Percentiles rank a stretch among this genome's conserved stretches.
Conservation (phyloP, 2,329 filamentous ascomycete species). For the Cordyceps farinosa region DNA sequence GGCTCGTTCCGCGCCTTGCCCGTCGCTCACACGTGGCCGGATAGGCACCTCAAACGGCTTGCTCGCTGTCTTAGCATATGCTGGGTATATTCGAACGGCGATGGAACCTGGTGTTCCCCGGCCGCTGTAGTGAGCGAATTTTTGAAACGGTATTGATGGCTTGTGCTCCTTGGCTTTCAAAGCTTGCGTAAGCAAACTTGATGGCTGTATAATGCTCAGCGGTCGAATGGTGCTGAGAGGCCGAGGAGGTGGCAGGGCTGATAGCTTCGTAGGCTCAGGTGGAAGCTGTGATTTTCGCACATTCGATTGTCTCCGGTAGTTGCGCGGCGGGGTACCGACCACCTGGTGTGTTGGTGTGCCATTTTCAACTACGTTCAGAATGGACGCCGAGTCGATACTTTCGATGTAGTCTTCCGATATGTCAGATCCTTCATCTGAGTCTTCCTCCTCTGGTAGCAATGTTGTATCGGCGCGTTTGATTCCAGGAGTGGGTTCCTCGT, state of each 20-base stretch:
- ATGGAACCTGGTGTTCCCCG: constrained; percentile 75
- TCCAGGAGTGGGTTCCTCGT: constrained; percentile 37
- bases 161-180: constrained; percentile 69
- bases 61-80: constrained; percentile 62
- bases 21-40: constrained; percentile 64
- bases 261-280: constrained; percentile 53
- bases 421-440: constrained; percentile 60
- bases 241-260: constrained; percentile 67
- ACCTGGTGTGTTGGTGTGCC: constrained; percentile 54
- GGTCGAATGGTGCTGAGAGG: constrained; percentile 62
- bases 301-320: constrained; percentile 59
- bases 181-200: constrained; percentile 67
- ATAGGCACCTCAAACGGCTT: constrained; percentile 71
- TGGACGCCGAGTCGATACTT: constrained; percentile 67
- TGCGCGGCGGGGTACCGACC: constrained; percentile 61
- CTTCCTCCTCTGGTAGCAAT: constrained; percentile 55
- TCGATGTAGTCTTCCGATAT: constrained; percentile 63
- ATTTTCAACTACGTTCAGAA: constrained; percentile 63
- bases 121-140: constrained; percentile 71
- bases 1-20: constrained; percentile 55
- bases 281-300: constrained; percentile 59
- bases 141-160: constrained; percentile 68
- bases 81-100: constrained; percentile 72
- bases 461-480: constrained; percentile 46
- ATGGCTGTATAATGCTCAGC: constrained; percentile 64